Evolutionary conservation across 169 alveolate genomes (phyloP).

Genomic region (Cryptosporidium sp.): DNA sequence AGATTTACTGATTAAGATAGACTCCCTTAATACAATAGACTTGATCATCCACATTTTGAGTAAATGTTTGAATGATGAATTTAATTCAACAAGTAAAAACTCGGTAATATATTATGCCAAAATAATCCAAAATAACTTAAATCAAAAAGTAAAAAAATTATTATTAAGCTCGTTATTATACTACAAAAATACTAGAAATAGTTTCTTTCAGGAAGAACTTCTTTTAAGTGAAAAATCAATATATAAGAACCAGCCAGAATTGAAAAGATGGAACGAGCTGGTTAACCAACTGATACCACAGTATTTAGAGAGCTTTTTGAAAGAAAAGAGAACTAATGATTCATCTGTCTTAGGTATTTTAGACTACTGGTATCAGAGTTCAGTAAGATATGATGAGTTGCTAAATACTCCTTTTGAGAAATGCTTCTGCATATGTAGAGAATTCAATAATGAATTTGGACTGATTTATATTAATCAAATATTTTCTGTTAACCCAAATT

Average conservation of each 20-base stretch:
- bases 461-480: constrained; percentile 42
- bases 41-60: constrained; percentile 20
- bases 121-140: neutral
- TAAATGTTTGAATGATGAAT: constrained; percentile 20
- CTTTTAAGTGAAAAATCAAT: neutral
- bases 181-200: neutral
- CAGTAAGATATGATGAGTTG: constrained; percentile 4
- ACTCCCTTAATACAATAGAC: constrained; percentile 49
- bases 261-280: constrained; percentile 32
- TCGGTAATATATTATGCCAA: neutral
- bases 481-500: constrained; percentile 30
- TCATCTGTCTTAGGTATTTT: neutral
- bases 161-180: neutral
- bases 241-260: neutral
- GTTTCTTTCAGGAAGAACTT: neutral
- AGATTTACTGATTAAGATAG: constrained; percentile 20
- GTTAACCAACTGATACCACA: constrained; percentile 23
- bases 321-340: constrained; percentile 18
- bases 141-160: constrained; percentile 1
- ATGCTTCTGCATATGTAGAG: neutral
- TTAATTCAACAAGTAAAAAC: neutral
- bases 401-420: constrained; percentile 23
- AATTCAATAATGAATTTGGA: constrained; percentile 15
- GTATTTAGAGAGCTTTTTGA: constrained; percentile 10
- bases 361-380: constrained; percentile 49